phyloP scores from a whole-genome alignment of 2,329 filamentous ascomycete species.

The Alternaria arbusti region DNA sequence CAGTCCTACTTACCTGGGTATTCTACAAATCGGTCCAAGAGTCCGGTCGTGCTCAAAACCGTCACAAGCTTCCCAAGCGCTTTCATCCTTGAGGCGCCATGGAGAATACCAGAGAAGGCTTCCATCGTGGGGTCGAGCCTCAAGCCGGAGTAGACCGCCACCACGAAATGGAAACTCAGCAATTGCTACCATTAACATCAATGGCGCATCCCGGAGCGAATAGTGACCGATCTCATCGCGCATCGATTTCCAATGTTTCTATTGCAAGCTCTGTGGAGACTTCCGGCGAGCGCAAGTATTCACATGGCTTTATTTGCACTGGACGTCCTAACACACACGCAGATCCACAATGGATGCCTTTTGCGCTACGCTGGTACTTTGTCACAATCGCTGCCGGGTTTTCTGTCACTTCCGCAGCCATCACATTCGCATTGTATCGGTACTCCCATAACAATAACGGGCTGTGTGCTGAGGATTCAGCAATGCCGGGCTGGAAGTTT shows the following conservation, averaged over 20 bases:
- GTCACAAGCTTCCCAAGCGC: background rate
- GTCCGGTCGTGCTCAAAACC: background rate
- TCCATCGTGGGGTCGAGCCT: background rate
- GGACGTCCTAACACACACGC: background rate
- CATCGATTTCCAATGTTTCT: background rate
- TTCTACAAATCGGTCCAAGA: background rate
- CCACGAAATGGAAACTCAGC: background rate
- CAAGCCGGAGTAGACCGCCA: background rate
- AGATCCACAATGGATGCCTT: background rate
- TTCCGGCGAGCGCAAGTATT: background rate
- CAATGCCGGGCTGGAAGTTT: background rate
- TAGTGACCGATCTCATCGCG: background rate
- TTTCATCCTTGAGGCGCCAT: background rate
- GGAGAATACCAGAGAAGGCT: background rate
- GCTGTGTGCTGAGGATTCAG: background rate
- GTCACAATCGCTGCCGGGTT: background rate
- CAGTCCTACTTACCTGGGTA: background rate
- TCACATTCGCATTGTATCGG: background rate
- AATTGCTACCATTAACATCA: background rate
- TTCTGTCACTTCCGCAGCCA: background rate
- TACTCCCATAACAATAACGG: background rate
- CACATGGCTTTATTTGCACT: background rate
- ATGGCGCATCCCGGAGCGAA: background rate
- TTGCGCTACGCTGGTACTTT: background rate
- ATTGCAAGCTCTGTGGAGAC: background rate